Conservation (phyloP, 2,329 filamentous ascomycete species). For the Aspergillus jensenii region DNA sequence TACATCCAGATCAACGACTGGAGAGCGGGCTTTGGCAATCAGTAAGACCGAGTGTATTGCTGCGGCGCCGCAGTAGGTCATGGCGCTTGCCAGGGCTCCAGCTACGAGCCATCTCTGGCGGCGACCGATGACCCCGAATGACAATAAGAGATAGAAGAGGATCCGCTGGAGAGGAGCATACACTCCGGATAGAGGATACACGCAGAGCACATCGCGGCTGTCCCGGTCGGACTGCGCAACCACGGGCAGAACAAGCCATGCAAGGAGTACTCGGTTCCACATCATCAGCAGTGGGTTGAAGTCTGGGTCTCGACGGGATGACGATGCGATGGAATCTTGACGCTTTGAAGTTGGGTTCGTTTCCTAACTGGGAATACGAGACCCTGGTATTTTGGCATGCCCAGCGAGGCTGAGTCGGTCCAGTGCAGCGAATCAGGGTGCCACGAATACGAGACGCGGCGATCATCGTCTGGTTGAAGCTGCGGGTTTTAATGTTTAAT, state of each 20-base stretch:
- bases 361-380: too few species aligned
- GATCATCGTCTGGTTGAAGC: too few species aligned
- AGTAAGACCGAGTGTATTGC: slow-evolving; percentile 1
- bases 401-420: too few species aligned
- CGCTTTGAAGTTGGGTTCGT: too few species aligned
- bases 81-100: slow-evolving; percentile 5
- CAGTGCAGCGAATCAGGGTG: too few species aligned
- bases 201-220: background rate
- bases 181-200: background rate
- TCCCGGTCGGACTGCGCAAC: background rate
- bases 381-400: too few species aligned
- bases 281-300: background rate
- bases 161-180: slow-evolving; percentile 4
- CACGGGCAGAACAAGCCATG: background rate
- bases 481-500: too few species aligned
- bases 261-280: background rate
- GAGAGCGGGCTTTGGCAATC: background rate
- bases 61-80: slow-evolving; percentile 4
- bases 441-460: too few species aligned
- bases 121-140: slow-evolving; percentile 1
- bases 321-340: too few species aligned
- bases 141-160: slow-evolving; percentile 1
- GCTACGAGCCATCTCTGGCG: slow-evolving; percentile 7
- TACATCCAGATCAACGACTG: slow-evolving; percentile 1
- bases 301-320: too few species aligned